These are phyloP conservation scores for Trametes pubescens DNA, from an alignment of 1,284 basidiomycete genomes.

Conservation along the genomic window DNA sequence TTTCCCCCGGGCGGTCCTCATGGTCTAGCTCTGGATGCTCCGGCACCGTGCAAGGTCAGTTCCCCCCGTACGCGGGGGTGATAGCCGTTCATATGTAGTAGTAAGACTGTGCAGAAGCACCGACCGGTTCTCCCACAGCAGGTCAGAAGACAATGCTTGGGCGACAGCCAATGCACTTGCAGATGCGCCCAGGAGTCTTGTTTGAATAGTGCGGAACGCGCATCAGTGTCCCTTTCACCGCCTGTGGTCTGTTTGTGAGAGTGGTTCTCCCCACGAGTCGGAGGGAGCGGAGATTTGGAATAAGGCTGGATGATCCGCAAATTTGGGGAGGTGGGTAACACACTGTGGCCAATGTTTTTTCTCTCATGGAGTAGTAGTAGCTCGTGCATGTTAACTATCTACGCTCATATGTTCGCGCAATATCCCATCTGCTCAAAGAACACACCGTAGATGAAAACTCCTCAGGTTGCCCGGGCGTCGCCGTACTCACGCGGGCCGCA, in stretches of 20 bases:
- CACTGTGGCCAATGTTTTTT: too few species aligned
- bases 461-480: not conserved
- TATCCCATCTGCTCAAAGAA: not conserved
- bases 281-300: not conserved
- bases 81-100: slow-evolving; percentile 21
- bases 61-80: slow-evolving; percentile 12
- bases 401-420: too few species aligned
- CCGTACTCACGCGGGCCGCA: slow-evolving; percentile 1
- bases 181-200: slow-evolving; percentile 2
- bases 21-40: slow-evolving; percentile 13
- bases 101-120: slow-evolving; percentile 1
- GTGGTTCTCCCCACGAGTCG: not conserved
- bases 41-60: slow-evolving; percentile 1
- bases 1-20: slow-evolving; percentile 6
- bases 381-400: too few species aligned
- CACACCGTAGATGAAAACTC: not conserved
- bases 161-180: not conserved
- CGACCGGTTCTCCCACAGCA: slow-evolving; percentile 16
- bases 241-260: not conserved
- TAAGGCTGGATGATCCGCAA: not conserved
- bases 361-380: too few species aligned
- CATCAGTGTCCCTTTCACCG: not conserved
- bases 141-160: slow-evolving; percentile 14
- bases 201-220: not conserved
- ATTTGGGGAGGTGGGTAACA: too few species aligned